Conservation (phyloP, 75 land plant genomes). For the Gnetum montanum region DNA sequence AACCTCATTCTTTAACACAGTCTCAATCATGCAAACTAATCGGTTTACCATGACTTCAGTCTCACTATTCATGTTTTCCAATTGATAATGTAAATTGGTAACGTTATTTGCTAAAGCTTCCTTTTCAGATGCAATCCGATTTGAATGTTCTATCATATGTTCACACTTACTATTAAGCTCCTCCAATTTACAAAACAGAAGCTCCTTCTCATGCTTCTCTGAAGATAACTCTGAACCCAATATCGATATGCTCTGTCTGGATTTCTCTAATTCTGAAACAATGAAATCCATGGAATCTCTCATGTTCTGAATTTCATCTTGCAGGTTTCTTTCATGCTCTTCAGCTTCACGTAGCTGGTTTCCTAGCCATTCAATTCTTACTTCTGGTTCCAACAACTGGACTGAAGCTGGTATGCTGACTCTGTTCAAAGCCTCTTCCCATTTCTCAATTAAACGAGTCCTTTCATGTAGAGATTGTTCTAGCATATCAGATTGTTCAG, state of each 20-base stretch:
- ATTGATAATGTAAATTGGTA: constrained; percentile 6
- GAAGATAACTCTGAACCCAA: constrained; percentile 23
- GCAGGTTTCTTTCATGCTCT: constrained; percentile 20
- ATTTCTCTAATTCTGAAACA: constrained; percentile 31
- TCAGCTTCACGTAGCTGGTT: constrained; percentile 38
- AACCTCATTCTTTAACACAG: constrained; percentile 22
- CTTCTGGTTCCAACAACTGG: constrained; percentile 57
- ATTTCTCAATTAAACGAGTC: constrained; percentile 54
- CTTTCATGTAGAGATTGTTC: constrained; percentile 77
- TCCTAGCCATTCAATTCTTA: constrained; percentile 71
- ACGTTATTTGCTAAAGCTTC: constrained; percentile 24
- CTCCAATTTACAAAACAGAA: constrained; percentile 25
- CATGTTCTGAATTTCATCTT: constrained; percentile 35
- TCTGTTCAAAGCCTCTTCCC: constrained; percentile 60
- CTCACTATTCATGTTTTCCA: not conserved
- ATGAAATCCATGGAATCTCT: constrained; percentile 28
- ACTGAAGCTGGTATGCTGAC: constrained; percentile 38
- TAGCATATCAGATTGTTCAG: constrained; percentile 78
- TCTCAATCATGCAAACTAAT: constrained; percentile 22
- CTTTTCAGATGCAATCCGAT: constrained; percentile 17
- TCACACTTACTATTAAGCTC: constrained; percentile 23
- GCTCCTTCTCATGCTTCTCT: constrained; percentile 33
- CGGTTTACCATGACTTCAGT: constrained; percentile 29
- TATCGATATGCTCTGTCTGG: constrained; percentile 22
- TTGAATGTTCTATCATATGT: constrained; percentile 14